These are phyloP conservation scores for Lepidium aucheri DNA, from an alignment of 345 rosid species.

Conservation along the genomic window DNA sequence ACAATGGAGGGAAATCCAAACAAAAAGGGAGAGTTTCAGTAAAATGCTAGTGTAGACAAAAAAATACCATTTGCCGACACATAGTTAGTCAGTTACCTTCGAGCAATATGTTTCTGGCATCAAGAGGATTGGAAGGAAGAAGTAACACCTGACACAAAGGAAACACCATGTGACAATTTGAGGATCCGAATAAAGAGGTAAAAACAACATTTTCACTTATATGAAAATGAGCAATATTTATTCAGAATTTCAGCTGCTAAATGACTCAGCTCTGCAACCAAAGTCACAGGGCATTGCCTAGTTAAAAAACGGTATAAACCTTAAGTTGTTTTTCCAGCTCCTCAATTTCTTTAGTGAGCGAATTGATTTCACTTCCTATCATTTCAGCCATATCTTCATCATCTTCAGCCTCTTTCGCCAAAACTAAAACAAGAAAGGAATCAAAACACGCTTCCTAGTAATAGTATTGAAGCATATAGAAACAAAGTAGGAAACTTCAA, in stretches of 20 bases:
- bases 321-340: conserved; percentile 80
- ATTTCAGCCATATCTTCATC: conserved; percentile 96
- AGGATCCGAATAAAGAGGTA: neutral
- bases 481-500: neutral
- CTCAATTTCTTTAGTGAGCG: conserved; percentile 51
- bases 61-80: neutral
- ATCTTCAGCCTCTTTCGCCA: conserved; percentile 61
- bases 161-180: neutral
- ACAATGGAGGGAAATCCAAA: neutral
- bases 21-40: neutral
- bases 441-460: neutral
- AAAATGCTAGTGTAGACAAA: neutral
- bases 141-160: conserved; percentile 46
- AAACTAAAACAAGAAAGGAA: conserved; percentile 33
- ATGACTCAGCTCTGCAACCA: neutral
- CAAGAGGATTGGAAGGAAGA: conserved; percentile 90
- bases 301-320: conserved; percentile 32
- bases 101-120: conserved; percentile 91
- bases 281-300: neutral
- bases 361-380: conserved; percentile 69
- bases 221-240: neutral
- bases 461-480: neutral
- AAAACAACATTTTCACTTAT: neutral
- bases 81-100: conserved; percentile 54
- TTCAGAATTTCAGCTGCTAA: neutral